A percentile compares a stretch with the other conserved stretches of the same genome.
Evolutionary conservation across 1,139 yeast species (phyloP).

Genomic region (Candida labiduridarum): DNA sequence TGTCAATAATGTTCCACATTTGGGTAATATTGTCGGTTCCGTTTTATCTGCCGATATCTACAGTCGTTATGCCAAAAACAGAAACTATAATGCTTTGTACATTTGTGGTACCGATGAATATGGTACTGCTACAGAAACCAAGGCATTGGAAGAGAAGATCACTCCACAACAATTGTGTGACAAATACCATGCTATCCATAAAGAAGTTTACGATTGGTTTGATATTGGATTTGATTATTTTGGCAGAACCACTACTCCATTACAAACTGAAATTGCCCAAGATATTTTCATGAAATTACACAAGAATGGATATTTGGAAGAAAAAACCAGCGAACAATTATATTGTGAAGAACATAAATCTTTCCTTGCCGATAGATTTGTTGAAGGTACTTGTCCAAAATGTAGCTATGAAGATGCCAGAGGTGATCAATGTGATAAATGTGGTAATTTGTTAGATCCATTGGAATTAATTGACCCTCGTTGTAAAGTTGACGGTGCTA

Average conservation of each 20-base stretch:
- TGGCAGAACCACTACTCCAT: slow-evolving; percentile 92
- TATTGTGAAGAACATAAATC: slow-evolving; percentile 91
- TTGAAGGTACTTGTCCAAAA: slow-evolving; percentile 96
- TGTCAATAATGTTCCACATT: slow-evolving; percentile 96
- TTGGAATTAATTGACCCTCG: slow-evolving; percentile 92
- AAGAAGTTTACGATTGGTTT: slow-evolving; percentile 94
- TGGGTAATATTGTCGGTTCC: slow-evolving; percentile 95
- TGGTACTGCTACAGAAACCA: slow-evolving; percentile 99
- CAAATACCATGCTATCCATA: slow-evolving; percentile 84
- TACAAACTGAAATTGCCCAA: slow-evolving; percentile 95
- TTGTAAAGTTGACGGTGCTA: slow-evolving; percentile 85
- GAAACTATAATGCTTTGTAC: slow-evolving; percentile 84
- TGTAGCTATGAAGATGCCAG: slow-evolving; percentile 96
- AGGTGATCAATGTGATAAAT: slow-evolving; percentile 98
- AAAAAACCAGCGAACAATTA: slow-evolving; percentile 83
- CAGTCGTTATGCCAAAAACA: slow-evolving; percentile 84
- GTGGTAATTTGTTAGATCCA: slow-evolving; percentile 89
- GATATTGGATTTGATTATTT: slow-evolving; percentile 91
- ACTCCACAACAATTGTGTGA: slow-evolving; percentile 88
- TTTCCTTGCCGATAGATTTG: slow-evolving; percentile 93
- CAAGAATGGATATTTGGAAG: slow-evolving; percentile 79
- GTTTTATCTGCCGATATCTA: slow-evolving; percentile 94
- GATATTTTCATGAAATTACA: slow-evolving; percentile 79
- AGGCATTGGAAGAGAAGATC: slow-evolving; percentile 90
- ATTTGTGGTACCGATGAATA: slow-evolving; percentile 98